Percentiles rank a stretch among this genome's conserved stretches.
phyloP scores from a whole-genome alignment of 2,329 filamentous ascomycete species.

The Diaporthe sp. region DNA sequence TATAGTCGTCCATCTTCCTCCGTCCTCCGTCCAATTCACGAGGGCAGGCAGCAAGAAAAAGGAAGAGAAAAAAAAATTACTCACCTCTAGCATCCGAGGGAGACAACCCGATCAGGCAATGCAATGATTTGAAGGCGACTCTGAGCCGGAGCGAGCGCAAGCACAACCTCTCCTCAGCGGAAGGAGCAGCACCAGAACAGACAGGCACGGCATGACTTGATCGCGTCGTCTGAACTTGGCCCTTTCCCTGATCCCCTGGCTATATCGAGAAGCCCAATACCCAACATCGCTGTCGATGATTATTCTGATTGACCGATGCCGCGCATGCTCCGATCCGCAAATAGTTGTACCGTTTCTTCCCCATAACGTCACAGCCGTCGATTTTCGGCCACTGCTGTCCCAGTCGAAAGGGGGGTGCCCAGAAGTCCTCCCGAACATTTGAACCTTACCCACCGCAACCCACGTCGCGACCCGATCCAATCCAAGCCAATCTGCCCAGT shows the following conservation, averaged over 20 bases:
- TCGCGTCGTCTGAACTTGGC: constrained; percentile 25
- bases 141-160: not conserved
- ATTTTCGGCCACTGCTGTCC: constrained; percentile 27
- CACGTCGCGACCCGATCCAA: constrained; percentile 35
- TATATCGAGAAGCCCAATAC: constrained; percentile 7
- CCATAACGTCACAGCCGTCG: constrained; percentile 41
- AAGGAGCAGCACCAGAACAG: not conserved
- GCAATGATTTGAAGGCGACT: not conserved
- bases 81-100: not conserved
- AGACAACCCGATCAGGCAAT: not conserved
- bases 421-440: constrained; percentile 32
- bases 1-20: not conserved
- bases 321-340: constrained; percentile 37
- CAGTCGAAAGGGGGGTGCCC: constrained; percentile 35
- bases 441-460: constrained; percentile 31
- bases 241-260: constrained; percentile 2
- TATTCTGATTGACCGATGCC: constrained; percentile 33
- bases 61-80: not conserved
- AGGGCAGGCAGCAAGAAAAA: not conserved
- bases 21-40: not conserved
- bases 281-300: constrained; percentile 37
- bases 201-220: constrained; percentile 28
- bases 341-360: constrained; percentile 35
- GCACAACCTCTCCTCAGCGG: not conserved
- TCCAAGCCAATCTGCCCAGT: constrained; percentile 32